Base-by-base conservation (phyloP, 2,329 filamentous ascomycete genomes). In the Sclerotinia nivalis region DNA sequence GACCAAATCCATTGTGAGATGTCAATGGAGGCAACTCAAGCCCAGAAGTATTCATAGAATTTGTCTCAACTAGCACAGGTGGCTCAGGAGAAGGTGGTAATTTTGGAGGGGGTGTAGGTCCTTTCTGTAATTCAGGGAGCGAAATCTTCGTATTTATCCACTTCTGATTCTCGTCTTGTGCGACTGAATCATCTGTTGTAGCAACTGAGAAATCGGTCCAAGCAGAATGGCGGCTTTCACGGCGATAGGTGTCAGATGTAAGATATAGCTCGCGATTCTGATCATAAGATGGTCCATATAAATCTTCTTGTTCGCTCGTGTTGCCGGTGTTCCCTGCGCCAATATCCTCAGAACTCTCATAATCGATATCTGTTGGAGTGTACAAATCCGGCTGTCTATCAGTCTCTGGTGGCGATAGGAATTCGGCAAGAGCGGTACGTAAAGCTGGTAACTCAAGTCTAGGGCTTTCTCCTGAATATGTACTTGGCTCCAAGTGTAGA, bases 91-190 rank as follows among this genome's bases (percentile, higher is more conserved):
- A 71, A 4, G 37, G 40, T n/a, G 56, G 62, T 8, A 61, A 31
- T 34, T 83, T 85, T 0, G 82, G 80, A 55, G 82, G 82, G 18
- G 82, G 80, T 18, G 79, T 78, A 34, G 81, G 81, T 69, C 78
- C 77, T 34, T 79, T 75, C 28, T 79, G 76, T 2, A 76, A 74
- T 22, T 80, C 79, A 25, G 78, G 61, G 50, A 34, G 37, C 28
- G 54, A 76, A 13, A 58, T 25, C 18, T 64, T 37, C 31, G 70
- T 49, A 25, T 64, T 49, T 62, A 66, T 67, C 71, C 60, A 40
- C 40, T 65, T 28, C 56, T 61, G 55, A 62, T 70, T 70, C 28
- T 73, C 70, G 2, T 72, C 72, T 64, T 69, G 72, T 28, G 71
- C 69, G 43, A 69, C 73, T 65, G 72, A 75, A 22, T 74, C 73